Conservation (phyloP, 257 asterid species). For the Penstemon barbatus region DNA sequence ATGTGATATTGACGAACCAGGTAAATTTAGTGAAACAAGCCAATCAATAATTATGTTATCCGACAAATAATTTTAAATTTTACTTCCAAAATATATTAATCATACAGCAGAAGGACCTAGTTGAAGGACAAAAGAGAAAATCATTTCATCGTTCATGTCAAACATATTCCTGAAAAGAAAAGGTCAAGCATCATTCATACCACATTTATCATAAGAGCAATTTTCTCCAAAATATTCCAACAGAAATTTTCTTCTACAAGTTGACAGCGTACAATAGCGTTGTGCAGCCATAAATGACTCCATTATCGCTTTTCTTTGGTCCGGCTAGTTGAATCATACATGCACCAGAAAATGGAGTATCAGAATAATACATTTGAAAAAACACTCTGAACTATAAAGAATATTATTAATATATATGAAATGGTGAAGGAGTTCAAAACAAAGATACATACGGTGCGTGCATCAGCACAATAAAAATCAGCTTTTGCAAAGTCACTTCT, state of each 20-base stretch:
- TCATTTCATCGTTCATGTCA: conserved; percentile 3
- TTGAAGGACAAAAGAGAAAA: background rate
- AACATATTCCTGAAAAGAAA: conserved; percentile 21
- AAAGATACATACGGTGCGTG: conserved; percentile 58
- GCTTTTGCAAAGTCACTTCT: conserved; percentile 82
- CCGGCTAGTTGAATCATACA: conserved; percentile 52
- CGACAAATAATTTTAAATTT: background rate
- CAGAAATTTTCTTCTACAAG: conserved; percentile 88
- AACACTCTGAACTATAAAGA: background rate
- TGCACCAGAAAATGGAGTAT: conserved; percentile 23
- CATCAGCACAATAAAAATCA: conserved; percentile 81
- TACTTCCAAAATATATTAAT: conserved; percentile 21
- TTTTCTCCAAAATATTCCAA: conserved; percentile 84
- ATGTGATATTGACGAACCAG: background rate
- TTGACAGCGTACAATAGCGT: conserved; percentile 72
- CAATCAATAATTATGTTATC: conserved; percentile 1
- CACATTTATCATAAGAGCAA: conserved; percentile 55
- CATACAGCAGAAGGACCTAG: conserved; percentile 9
- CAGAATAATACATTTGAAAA: conserved; percentile 19
- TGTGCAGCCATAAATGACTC: conserved; percentile 81
- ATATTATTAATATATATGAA: conserved; percentile 5
- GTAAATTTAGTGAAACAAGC: conserved; percentile 14
- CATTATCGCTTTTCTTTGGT: conserved; percentile 74
- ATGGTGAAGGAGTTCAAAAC: conserved; percentile 26
- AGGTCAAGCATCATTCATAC: conserved; percentile 38